phyloP scores from a whole-genome alignment of 2,329 filamentous ascomycete species.

The Beauveria pseudobassiana region DNA sequence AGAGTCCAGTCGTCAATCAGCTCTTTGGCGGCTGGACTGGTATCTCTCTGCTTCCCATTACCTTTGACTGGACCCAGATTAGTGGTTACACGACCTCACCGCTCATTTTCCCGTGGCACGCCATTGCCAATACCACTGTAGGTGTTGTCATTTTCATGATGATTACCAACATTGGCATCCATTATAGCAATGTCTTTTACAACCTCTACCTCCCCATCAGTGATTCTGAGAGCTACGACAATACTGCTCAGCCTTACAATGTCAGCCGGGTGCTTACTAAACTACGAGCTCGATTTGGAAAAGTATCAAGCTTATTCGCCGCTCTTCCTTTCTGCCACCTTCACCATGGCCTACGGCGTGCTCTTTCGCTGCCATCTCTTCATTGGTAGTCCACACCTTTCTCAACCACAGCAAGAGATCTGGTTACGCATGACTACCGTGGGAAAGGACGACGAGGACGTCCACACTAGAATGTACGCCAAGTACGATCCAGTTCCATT shows the following conservation, averaged over 20 bases:
- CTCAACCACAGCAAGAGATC: constrained; percentile 34
- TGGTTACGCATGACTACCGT: constrained; percentile 37
- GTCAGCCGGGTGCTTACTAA: constrained; percentile 44
- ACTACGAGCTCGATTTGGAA: constrained; percentile 38
- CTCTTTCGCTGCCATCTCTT: constrained; percentile 42
- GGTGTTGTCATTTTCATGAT: constrained; percentile 36
- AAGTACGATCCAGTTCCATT: constrained; percentile 26
- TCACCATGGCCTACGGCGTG: constrained; percentile 30
- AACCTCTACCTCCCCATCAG: constrained; percentile 49
- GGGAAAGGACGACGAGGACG: constrained; percentile 33
- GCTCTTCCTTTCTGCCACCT: constrained; percentile 43
- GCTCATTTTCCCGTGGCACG: constrained; percentile 33
- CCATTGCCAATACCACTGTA: constrained; percentile 38
- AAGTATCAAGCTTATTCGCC: constrained; percentile 47
- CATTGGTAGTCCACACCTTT: constrained; percentile 29
- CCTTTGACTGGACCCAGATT: constrained; percentile 38
- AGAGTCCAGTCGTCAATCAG: constrained; percentile 47
- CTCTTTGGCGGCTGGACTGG: constrained; percentile 48
- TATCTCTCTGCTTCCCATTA: constrained; percentile 45
- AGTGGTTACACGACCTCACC: constrained; percentile 35
- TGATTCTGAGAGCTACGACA: constrained; percentile 47
- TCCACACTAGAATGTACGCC: constrained; percentile 29
- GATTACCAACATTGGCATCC: constrained; percentile 37
- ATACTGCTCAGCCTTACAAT: constrained; percentile 43
- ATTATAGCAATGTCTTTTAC: constrained; percentile 37